Evolutionary conservation across 139 green algal species (phyloP).

Genomic region (Coccomyxa sp.): DNA sequence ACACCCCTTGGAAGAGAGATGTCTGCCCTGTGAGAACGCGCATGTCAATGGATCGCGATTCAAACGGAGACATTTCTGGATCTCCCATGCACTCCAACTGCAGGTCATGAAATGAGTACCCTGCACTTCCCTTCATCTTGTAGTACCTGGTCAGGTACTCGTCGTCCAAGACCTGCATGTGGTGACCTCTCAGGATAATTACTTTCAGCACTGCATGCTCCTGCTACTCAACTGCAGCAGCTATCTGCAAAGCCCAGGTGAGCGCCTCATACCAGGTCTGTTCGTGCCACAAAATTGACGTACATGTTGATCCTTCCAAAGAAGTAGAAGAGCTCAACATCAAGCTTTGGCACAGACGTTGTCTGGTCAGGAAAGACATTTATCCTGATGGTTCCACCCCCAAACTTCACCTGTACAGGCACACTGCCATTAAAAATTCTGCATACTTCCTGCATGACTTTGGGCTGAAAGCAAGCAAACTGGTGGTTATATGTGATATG

Average conservation of each 20-base stretch:
- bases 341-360: neutral
- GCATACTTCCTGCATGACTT: neutral
- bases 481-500: neutral
- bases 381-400: neutral
- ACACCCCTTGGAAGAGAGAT: neutral
- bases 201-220: neutral
- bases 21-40: conserved; percentile 1
- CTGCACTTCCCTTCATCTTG: neutral
- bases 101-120: neutral
- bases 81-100: neutral
- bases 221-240: neutral
- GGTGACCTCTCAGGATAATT: too few relatives aligned
- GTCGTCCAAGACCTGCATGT: neutral
- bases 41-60: neutral
- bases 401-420: neutral
- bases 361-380: neutral
- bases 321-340: conserved; percentile 8
- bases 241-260: neutral
- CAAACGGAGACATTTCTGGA: neutral
- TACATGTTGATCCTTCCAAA: conserved; percentile 3
- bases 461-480: neutral
- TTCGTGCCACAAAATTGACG: neutral
- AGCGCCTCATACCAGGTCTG: neutral
- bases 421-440: neutral
- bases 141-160: conserved; percentile 1